phyloP scores from a whole-genome alignment of 352 stramenopile species.

The Phytophthora sojae region DNA sequence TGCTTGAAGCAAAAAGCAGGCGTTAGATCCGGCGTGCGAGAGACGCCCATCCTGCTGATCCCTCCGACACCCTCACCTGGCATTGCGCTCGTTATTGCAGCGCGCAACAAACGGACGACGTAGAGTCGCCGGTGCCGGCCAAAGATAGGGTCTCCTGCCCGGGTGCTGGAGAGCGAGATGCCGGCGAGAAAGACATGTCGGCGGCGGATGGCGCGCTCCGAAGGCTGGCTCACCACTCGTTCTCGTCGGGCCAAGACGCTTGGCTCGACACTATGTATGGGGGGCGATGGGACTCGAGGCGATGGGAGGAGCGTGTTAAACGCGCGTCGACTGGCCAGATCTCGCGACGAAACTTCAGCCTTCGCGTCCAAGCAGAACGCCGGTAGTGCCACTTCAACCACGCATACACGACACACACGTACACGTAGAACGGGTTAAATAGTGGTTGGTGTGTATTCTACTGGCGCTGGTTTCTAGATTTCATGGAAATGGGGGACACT shows the following conservation, averaged over 20 bases:
- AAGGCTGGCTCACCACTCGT: slow-evolving; percentile 1
- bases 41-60: slow-evolving; percentile 26
- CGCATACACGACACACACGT: slow-evolving; percentile 6
- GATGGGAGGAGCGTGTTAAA: neutral
- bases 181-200: slow-evolving; percentile 28
- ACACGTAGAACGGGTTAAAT: slow-evolving; percentile 15
- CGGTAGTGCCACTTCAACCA: neutral
- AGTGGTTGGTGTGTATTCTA: slow-evolving; percentile 29
- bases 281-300: too few species aligned
- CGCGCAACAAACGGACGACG: slow-evolving; percentile 16
- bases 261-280: too few species aligned
- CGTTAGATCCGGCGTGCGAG: slow-evolving; percentile 20
- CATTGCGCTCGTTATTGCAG: slow-evolving; percentile 4
- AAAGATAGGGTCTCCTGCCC: slow-evolving; percentile 24
- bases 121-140: slow-evolving; percentile 14
- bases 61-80: slow-evolving; percentile 16
- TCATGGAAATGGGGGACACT: slow-evolving; percentile 7
- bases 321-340: neutral
- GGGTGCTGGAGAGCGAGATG: neutral
- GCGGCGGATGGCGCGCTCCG: neutral
- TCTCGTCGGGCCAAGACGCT: too few species aligned
- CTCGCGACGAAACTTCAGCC: neutral
- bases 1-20: slow-evolving; percentile 11
- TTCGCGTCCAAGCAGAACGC: slow-evolving; percentile 7
- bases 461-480: slow-evolving; percentile 28